Conservation (phyloP, 2,329 filamentous ascomycete genomes). For the Colletotrichum lentis region DNA sequence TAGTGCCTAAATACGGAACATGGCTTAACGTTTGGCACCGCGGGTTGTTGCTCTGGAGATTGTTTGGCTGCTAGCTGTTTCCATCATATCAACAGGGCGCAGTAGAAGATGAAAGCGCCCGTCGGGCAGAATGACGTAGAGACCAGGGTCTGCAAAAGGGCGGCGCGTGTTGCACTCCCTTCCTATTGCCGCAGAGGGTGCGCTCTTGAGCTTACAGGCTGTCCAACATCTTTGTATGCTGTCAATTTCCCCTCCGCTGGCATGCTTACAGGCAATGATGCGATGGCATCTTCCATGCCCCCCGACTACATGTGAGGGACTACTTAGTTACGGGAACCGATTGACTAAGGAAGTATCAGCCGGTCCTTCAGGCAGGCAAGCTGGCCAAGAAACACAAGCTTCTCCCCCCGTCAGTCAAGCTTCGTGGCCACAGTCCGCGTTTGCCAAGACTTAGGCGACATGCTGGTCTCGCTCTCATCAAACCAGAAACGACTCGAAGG, state of each 20-base stretch:
- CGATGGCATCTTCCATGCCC: not conserved
- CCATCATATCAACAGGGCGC: not conserved
- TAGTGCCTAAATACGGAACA: not conserved
- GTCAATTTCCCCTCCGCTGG: not conserved
- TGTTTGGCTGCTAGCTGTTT: not conserved
- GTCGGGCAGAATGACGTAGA: constrained; percentile 20
- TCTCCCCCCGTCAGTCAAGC: constrained; percentile 31
- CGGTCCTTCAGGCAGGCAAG: not conserved
- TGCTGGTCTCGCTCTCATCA: constrained; percentile 31
- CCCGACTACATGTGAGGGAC: constrained; percentile 14
- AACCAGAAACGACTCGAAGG: constrained; percentile 5
- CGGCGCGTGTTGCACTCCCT: not conserved
- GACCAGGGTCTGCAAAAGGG: constrained; percentile 4
- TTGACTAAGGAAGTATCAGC: not conserved
- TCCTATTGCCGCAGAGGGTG: not conserved
- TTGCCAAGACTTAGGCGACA: constrained; percentile 34
- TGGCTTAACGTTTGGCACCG: not conserved
- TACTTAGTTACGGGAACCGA: not conserved
- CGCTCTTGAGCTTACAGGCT: not conserved
- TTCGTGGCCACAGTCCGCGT: constrained; percentile 33
- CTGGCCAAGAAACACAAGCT: constrained; percentile 33
- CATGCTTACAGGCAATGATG: not conserved
- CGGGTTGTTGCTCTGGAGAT: constrained; percentile 4
- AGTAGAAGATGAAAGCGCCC: not conserved
- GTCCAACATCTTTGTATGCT: not conserved